phyloP scores from a whole-genome alignment of 2,329 filamentous ascomycete genomes.

The Xylaria sp. region DNA sequence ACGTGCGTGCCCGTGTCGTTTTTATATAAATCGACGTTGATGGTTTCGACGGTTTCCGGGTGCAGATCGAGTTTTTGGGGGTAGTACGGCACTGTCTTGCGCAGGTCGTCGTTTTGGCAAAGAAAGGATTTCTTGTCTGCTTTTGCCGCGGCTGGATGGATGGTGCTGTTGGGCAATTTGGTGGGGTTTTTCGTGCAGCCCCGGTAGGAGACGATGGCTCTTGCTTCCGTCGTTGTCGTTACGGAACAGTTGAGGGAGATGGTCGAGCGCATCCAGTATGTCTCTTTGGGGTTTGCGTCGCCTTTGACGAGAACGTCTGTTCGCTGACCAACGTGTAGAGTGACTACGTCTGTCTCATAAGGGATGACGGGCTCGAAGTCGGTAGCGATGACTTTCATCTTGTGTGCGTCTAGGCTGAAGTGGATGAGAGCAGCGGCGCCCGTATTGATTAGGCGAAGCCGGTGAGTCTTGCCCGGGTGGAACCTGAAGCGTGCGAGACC shows the following conservation, averaged over 20 bases:
- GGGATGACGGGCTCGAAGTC: constrained; percentile 45
- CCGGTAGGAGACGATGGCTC: not conserved
- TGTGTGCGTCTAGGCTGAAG: constrained; percentile 42
- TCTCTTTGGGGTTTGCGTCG: not conserved
- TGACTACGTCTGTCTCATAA: constrained; percentile 36
- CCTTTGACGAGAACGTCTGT: constrained; percentile 18
- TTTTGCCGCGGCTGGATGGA: not conserved
- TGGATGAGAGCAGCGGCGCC: constrained; percentile 31
- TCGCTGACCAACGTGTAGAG: constrained; percentile 13
- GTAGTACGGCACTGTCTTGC: constrained; percentile 4
- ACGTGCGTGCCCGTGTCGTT: not conserved
- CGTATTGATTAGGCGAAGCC: constrained; percentile 32
- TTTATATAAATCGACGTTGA: not conserved
- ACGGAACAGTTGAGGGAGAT: constrained; percentile 16
- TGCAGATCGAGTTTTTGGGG: not conserved
- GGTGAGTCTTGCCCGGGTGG: constrained; percentile 36
- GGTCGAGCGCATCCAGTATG: constrained; percentile 6
- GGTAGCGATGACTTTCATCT: constrained; percentile 42
- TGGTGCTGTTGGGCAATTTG: not conserved
- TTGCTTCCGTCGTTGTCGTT: not conserved
- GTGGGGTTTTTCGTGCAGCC: not conserved
- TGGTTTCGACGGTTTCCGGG: not conserved
- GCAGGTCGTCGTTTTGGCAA: constrained; percentile 2
- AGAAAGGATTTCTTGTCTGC: constrained; percentile 6
- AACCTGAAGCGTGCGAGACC: constrained; percentile 26